phyloP scores from a whole-genome alignment of 169 alveolate genomes.

The Cryptosporidium andersoni region DNA sequence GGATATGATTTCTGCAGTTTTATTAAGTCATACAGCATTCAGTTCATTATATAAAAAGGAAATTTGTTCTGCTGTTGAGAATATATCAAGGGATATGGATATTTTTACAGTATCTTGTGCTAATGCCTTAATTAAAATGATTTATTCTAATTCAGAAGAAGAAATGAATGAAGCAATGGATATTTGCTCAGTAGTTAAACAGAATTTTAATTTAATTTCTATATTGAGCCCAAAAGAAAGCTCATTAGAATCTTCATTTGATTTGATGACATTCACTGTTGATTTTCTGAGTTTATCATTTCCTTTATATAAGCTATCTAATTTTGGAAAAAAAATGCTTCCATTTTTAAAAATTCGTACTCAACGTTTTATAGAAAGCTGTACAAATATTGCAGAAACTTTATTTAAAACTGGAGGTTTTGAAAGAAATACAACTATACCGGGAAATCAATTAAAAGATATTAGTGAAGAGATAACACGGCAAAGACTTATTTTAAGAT shows the following conservation, averaged over 20 bases:
- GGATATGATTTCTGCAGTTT: neutral
- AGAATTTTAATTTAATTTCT: no score
- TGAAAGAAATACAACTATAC: neutral
- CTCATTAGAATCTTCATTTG: neutral
- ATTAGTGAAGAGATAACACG: neutral
- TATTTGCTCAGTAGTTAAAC: no score
- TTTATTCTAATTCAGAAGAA: no score
- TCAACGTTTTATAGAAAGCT: slow-evolving; percentile 45
- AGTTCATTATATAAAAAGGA: neutral
- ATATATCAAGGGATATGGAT: no score
- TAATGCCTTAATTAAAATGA: no score
- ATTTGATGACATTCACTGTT: no score
- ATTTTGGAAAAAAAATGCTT: slow-evolving; percentile 9
- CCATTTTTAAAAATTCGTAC: neutral
- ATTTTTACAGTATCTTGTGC: no score
- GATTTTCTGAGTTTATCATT: no score
- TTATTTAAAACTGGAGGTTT: slow-evolving; percentile 11
- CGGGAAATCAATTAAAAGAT: neutral
- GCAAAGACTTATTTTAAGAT: neutral
- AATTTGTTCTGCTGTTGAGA: no score
- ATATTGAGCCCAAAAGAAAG: neutral
- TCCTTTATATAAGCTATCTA: neutral
- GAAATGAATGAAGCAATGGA: no score
- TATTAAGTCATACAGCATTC: neutral
- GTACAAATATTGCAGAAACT: slow-evolving; percentile 37